Evolutionary conservation across 1,284 basidiomycete species (phyloP), one percentile per base, ranked within the genome.

Genomic region (Volvariella surrecta): DNA sequence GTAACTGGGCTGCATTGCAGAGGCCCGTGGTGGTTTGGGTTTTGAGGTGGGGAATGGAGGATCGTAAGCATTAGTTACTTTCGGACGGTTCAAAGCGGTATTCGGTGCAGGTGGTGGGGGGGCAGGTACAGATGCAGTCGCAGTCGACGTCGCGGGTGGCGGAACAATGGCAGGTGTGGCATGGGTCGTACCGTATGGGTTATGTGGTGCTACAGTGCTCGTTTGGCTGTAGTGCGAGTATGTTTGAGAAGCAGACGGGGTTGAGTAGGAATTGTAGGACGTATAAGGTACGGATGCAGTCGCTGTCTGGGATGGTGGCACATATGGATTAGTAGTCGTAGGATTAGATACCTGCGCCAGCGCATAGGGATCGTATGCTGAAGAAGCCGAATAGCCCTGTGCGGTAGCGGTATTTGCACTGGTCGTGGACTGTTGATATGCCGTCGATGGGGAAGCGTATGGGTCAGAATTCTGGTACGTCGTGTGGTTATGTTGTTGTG

Each of bases 41-140:
- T 72, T 76, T 15, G 69, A 64, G 3, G 73, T 66, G 16, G 76
- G 79, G 44, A 89, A 72, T 19, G 86, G 86, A 11, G 86, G 86
- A 50, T 89, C 86, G 52, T 89, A 89, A 1, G 87, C 86, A 53
- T 88, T 85, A 16, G 65, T 68, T 16, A 75, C 63, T 58, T 79
- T 82, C 13, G 83, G 81, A 43, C 85, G 63, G 60, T 57, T 74
- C 64, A 61, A 60, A 50, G 48, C 63, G 50, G 66, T 52, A 10
- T 59, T 52, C 24, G 68, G 61, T 3, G 65, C 55, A 11, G 68
- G 61, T 20, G 60, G 51, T 7, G 71, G 64, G 4, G 69, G 58
- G 40, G 58, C 50, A 37, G 59, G 58, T 6, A 57, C 47, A 42
- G 42, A 45, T 19, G 40, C 22, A 35, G 11, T 45, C 7, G 31